phyloP scores from a whole-genome alignment of 2,329 filamentous ascomycete genomes.

The Microsporum audouinii region DNA sequence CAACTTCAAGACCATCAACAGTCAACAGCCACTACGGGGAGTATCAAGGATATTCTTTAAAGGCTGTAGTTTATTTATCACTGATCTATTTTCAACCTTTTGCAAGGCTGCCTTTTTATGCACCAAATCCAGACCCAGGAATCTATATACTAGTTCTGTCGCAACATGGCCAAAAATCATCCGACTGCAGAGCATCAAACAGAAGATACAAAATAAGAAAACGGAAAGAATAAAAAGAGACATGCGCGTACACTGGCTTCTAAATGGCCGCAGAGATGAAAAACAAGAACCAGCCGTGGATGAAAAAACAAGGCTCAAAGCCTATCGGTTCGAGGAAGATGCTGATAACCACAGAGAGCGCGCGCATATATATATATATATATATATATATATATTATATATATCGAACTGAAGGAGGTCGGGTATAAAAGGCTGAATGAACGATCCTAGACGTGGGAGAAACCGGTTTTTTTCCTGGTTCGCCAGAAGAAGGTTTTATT shows the following conservation, averaged over 20 bases:
- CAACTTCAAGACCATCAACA: neutral
- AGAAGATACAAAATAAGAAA: neutral
- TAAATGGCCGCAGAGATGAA: conserved; percentile 1
- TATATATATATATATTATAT: neutral
- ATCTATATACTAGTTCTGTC: conserved; percentile 2
- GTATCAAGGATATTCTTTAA: no score
- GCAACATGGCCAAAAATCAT: conserved; percentile 1
- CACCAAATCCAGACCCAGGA: conserved; percentile 2
- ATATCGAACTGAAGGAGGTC: neutral
- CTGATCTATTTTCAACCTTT: neutral
- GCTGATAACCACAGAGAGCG: neutral
- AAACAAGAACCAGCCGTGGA: conserved; percentile 17
- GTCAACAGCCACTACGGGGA: neutral
- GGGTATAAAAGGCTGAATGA: neutral
- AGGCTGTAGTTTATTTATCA: neutral
- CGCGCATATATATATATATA: neutral
- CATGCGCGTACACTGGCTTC: neutral
- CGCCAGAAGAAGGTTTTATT: neutral
- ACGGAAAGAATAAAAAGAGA: neutral
- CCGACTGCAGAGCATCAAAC: neutral
- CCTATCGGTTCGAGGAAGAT: neutral
- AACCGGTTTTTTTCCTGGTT: no score
- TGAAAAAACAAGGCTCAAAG: conserved; percentile 4
- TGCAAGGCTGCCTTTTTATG: conserved; percentile 2
- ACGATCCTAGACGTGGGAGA: no score